Evolutionary conservation across 331 rosid genomes (phyloP), one percentile per base, ranked within the genome.

Genomic region (Quercus tomentella): DNA sequence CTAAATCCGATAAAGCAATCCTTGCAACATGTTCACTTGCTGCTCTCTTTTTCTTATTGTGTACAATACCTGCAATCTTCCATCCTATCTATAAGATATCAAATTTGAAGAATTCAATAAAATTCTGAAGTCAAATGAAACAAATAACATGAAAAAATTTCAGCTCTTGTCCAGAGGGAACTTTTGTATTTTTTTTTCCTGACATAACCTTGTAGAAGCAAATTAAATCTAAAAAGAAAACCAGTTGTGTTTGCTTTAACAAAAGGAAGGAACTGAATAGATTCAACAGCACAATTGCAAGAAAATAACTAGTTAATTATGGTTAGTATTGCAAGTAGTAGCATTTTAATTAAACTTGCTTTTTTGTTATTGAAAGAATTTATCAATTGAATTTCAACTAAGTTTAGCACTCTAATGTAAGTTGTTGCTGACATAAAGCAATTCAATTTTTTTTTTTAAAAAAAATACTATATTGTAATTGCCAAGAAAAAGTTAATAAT

Each of bases 21-120:
- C 87, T 88, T 6, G 94, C 91, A 63, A 92, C 74, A 56, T 81
- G 90, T 56, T 86, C 86, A 66, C 93, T 91, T 9, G 90, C 88
- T n/a, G 97, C 91, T 79, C 98, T 84, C 88, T 54, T 91, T 83
- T 89, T 94, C 94, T 94, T 88, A 57, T 69, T 87, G 84, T 70
- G 90, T 51, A 45, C 26, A 26, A 11, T 68, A 82, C 88, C 91
- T 86, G 94, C 87, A 87, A 73, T 28, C 75, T 57, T 80, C 79
- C 82, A 74, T 75, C 79, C 78, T 37, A 57, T 84, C 89, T 31
- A 66, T 88, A 76, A 89, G 89, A 54, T 73, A 76, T 67, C 82
- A 76, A 76, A 84, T 65, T 65, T 56, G 31, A 60, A 70, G 71
- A 70, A 45, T 73, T 60, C 55, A 63, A 75, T 54, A 49, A 72